Evolutionary conservation across 2,329 filamentous ascomycete genomes (phyloP).

Genomic region (Cryphonectria japonica): DNA sequence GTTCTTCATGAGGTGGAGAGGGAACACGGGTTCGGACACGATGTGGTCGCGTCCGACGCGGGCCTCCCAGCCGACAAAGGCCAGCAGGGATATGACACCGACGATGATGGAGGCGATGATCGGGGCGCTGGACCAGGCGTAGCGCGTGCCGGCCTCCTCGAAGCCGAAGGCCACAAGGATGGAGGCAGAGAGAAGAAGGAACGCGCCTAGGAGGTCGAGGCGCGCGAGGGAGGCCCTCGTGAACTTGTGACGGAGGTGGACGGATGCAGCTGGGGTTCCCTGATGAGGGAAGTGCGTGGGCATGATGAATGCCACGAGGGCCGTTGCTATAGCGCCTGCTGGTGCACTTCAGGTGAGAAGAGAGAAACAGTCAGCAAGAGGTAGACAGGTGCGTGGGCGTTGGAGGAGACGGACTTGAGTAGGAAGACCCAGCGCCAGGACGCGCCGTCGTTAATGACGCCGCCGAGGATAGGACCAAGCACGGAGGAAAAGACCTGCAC

Average conservation of each 20-base stretch:
- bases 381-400: neutral
- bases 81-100: neutral
- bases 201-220: conserved; percentile 38
- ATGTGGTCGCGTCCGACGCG: conserved; percentile 30
- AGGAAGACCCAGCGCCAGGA: conserved; percentile 53
- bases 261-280: conserved; percentile 1
- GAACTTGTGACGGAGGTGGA: conserved; percentile 22
- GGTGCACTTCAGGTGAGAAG: conserved; percentile 35
- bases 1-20: conserved; percentile 22
- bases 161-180: conserved; percentile 51
- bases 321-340: conserved; percentile 35
- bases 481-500: conserved; percentile 47
- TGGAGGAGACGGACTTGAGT: conserved; percentile 44
- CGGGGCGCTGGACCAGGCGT: conserved; percentile 46
- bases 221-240: conserved; percentile 21
- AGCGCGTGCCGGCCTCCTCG: conserved; percentile 47
- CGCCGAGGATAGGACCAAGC: conserved; percentile 49
- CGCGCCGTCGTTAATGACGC: conserved; percentile 42
- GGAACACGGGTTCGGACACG: conserved; percentile 42
- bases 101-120: conserved; percentile 40
- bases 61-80: conserved; percentile 39
- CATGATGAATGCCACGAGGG: conserved; percentile 36
- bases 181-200: conserved; percentile 45
- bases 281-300: conserved; percentile 35
- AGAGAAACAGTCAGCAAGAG: neutral